A percentile compares a stretch with the other conserved stretches of the same genome.
Conservation (phyloP, 352 stramenopile genomes). For the Phytophthora nicotianae region DNA sequence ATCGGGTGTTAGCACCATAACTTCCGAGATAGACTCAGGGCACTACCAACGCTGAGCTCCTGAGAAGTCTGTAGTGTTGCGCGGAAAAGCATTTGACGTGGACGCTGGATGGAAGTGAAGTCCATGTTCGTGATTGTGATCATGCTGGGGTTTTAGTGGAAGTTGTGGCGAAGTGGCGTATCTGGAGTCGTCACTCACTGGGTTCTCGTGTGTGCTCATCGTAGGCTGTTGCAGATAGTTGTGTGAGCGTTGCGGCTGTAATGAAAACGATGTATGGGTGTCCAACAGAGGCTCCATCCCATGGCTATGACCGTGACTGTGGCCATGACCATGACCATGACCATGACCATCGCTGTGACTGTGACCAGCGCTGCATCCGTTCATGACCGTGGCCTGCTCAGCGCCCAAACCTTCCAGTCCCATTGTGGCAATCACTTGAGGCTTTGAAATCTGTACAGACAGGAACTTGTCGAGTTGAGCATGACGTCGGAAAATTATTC, state of each 20-base stretch:
- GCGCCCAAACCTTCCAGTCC: conserved; percentile 1
- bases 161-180: conserved; percentile 14
- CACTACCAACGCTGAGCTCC: conserved; percentile 25
- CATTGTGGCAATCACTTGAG: conserved; percentile 26
- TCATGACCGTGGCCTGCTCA: conserved; percentile 15
- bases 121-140: conserved; percentile 10
- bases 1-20: conserved; percentile 1
- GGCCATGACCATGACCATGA: conserved; percentile 26
- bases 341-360: conserved; percentile 15
- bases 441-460: conserved; percentile 68
- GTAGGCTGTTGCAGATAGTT: conserved; percentile 28
- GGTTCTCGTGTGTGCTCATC: conserved; percentile 75
- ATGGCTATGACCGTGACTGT: conserved; percentile 34
- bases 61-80: conserved; percentile 15
- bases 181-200: conserved; percentile 61
- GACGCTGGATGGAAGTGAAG: conserved; percentile 20
- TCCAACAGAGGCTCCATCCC: conserved; percentile 13
- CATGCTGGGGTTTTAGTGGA: conserved; percentile 13
- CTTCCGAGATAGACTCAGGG: neutral
- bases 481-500: conserved; percentile 51
- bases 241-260: conserved; percentile 16
- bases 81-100: conserved; percentile 2
- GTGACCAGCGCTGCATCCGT: conserved; percentile 24
- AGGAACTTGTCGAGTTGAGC: conserved; percentile 56
- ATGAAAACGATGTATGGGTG: conserved; percentile 12